phyloP scores from a whole-genome alignment of 2,329 filamentous ascomycete species.

The Stagonosporopsis cucurbitacearum region DNA sequence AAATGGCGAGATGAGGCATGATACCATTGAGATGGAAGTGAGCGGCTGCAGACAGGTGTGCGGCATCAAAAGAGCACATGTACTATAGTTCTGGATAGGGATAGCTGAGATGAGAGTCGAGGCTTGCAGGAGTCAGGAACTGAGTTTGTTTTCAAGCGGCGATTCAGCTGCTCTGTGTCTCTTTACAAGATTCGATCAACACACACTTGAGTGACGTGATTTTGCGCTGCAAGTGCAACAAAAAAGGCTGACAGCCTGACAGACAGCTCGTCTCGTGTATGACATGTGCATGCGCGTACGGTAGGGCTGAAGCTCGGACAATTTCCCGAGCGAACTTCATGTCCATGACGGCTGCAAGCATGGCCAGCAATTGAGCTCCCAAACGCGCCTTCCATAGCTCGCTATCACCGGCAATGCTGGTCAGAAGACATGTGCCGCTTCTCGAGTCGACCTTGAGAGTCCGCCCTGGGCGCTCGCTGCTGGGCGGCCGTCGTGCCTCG shows the following conservation, averaged over 20 bases:
- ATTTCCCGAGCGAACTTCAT: constrained; percentile 18
- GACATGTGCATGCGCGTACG: constrained; percentile 8
- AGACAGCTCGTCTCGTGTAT: too few relatives aligned
- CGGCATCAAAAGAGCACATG: constrained; percentile 27
- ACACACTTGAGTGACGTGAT: not conserved
- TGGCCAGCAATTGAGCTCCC: constrained; percentile 18
- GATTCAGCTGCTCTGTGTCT: constrained; percentile 23
- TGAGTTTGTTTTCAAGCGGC: constrained; percentile 19
- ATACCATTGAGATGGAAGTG: constrained; percentile 22
- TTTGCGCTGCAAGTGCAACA: not conserved
- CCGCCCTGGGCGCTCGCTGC: constrained; percentile 27
- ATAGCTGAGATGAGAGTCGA: not conserved
- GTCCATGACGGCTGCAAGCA: constrained; percentile 18
- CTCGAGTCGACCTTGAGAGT: constrained; percentile 43
- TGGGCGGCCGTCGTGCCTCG: constrained; percentile 24
- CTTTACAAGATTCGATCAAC: constrained; percentile 4
- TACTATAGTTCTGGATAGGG: constrained; percentile 35
- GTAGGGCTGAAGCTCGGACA: constrained; percentile 27
- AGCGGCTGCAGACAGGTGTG: constrained; percentile 5
- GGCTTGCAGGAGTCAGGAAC: constrained; percentile 8
- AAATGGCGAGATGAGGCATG: constrained; percentile 5
- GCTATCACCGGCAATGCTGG: constrained; percentile 46
- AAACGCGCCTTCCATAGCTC: constrained; percentile 15
- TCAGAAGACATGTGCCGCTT: constrained; percentile 44
- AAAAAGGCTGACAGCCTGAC: not conserved